Percentiles rank a stretch among this genome's conserved stretches.
phyloP scores from a whole-genome alignment of 345 rosid species.

The Salix brachista region DNA sequence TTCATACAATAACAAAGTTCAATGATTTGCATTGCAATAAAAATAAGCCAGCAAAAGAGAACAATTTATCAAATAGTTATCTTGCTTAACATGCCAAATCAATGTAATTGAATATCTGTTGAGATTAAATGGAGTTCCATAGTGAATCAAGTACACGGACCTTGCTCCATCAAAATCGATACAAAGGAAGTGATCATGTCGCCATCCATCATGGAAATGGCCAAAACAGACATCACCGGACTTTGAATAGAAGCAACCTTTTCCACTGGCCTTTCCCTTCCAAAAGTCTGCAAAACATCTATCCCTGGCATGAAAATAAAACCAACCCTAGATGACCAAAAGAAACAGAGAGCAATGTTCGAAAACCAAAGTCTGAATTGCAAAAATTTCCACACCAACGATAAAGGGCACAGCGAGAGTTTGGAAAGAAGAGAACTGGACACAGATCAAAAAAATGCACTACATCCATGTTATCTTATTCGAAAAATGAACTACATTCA shows the following conservation, averaged over 20 bases:
- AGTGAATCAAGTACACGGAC: slow-evolving; percentile 33
- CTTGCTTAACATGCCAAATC: background rate
- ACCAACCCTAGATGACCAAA: slow-evolving; percentile 67
- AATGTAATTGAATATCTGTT: background rate
- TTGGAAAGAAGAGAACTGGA: background rate
- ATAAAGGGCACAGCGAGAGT: background rate
- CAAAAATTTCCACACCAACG: background rate
- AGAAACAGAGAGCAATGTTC: background rate
- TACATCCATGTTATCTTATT: background rate
- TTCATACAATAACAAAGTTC: background rate
- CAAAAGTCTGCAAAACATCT: slow-evolving; percentile 97
- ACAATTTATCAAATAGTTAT: background rate
- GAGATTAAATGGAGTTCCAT: background rate
- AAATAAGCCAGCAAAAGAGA: background rate
- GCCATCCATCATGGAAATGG: slow-evolving; percentile 87
- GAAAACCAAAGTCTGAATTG: background rate
- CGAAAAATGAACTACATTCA: background rate
- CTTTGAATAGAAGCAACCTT: slow-evolving; percentile 89
- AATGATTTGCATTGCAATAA: background rate
- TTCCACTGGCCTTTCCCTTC: slow-evolving; percentile 96
- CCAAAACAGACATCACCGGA: slow-evolving; percentile 80
- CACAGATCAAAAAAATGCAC: background rate
- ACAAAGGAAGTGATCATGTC: slow-evolving; percentile 75
- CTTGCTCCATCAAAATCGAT: slow-evolving; percentile 73
- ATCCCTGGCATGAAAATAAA: slow-evolving; percentile 83